Evolutionary conservation across 1,139 yeast species (phyloP), one percentile per base, ranked within the genome.

Genomic region (Candida anutae): DNA sequence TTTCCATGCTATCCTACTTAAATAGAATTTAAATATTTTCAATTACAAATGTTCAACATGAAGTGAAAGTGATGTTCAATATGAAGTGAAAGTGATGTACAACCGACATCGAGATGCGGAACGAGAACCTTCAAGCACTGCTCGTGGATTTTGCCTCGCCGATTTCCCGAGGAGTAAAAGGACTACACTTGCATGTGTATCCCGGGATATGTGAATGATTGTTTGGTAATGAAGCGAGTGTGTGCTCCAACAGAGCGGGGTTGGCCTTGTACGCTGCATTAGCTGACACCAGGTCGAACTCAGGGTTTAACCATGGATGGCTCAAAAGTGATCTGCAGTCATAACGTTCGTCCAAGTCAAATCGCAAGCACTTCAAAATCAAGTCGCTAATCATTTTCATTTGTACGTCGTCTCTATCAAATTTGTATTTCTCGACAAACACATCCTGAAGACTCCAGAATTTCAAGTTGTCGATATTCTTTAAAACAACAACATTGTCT

Each of bases 271-370:
- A 9, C 6, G 6, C 8, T 5, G 15, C 24, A 16, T 6, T 22
- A 15, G 8, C 10, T 9, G 10, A 8, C 9, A 6, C 81, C 35
- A 74, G 57, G 1, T 83, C 81, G 23, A 63, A 55, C 2, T 79
- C 77, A 43, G 77, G 82, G 34, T 62, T 60, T 24, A 84, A 58
- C 94, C 94, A 84, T n/a, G 71, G 70, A 45, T 82, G 93, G 39
- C 77, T 76, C 10, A 79, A 65, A 18, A 41, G 33, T 6, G 46
- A 36, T 12, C 31, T 29, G 21, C 44, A 41, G 26, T 41, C 46
- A 20, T 31, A 40, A 6, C 46, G 28, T 3, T 39, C 74, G 77
- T 70, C 18, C 84, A 87, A 16, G 90, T 94, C 11, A 88, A 88
- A 55, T 77, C 94, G 69, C 75, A 23, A 79, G 48, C 36, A 84